Base-by-base conservation (phyloP, 768 basidiomycete species). In the Daedalea quercina region DNA sequence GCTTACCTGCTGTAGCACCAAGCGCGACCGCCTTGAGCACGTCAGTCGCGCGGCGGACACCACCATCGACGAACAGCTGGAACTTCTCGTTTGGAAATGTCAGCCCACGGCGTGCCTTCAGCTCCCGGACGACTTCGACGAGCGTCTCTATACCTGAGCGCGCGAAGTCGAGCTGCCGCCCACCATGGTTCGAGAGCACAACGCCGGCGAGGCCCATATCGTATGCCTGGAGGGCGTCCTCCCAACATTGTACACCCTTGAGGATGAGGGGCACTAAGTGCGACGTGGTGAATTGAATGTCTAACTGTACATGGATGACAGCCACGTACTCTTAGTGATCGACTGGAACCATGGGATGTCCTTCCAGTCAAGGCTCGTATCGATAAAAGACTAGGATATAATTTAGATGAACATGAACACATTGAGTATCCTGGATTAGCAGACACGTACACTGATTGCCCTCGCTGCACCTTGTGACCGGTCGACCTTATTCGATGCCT, bases 11-110 rank as follows among this genome's bases (percentile, higher is more conserved):
- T 40, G 85, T 91, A n/a, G 92, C 92, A 19, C 92, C 93, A 13
- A 94, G 73, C 0, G 91, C 91, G 46, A 94, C 64, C 2, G 91
- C 92, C 63, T 95, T 94, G 52, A 95, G 71, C 2, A 94, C 85
- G 65, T 95, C 92, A 11, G 87, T 91, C 1, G 94, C 92, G 34
- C 94, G 75, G 46, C 94, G 78, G 8, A 97, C 91, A 51, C 95
- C 96, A n/a, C 95, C 95, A 62, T 99, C 95, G 12, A 93, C 79
- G 62, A 87, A 92, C 31, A 99, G 73, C 63, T 92, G 84, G 72
- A 98, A 90, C 50, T 75, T 78, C 48, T 80, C 77, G 48, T 90
- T 89, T 1, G 90, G 88, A 69, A 90, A 90, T 11, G 74, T 73
- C 35, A 90, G 68, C 1, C 86, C 82, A 13, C 87, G 78, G 52